Evolutionary conservation across 257 asterid species (phyloP), one percentile per base, ranked within the genome.

Genomic region (Thymus mandschuricus): DNA sequence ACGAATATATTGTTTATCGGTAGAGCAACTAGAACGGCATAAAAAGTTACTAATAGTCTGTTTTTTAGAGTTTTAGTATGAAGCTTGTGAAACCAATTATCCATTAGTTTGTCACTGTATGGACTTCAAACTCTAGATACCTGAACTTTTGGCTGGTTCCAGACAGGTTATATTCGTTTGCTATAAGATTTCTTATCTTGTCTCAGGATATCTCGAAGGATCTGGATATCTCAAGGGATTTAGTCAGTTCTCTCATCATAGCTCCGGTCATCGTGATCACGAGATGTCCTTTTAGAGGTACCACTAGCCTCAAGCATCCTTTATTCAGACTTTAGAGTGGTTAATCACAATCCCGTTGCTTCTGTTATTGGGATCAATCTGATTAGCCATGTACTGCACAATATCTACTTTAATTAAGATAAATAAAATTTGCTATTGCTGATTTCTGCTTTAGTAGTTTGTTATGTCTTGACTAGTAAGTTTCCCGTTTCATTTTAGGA

Each of bases 251-350:
- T 29, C 59, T 52, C 10, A 49, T 40, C 69, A 46, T 56, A 49
- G 34, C 38, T 61, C 54, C 40, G 63, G 61, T 56, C 34, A 21
- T 79, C 63, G 3, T 49, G 68, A 34, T 40, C 44, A 15, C 8
- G 60, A 10, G 27, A 38, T 50, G 13, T 31, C 49, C 27, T 65
- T 58, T 73, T 5, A 41, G 64, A 68, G 68, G 74, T 78, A 68
- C 67, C 67, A 33, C 51, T 43, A 55, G 66, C 54, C 71, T 65
- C 12, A 51, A 3, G 8, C 60, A 12, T 69, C 52, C 49, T 63
- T 64, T 62, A 21, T 64, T 54, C 29, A n/a, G 7, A 43, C 35
- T 40, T 30, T 43, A 12, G 52, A 58, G 49, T 11, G 13, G 56
- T 43, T 30, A 63, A 70, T 46, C 21, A 34, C 38, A 51, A 40